These are phyloP conservation scores for Suillus tomentosus DNA, from an alignment of 768 basidiomycete genomes.

Conservation along the genomic window DNA sequence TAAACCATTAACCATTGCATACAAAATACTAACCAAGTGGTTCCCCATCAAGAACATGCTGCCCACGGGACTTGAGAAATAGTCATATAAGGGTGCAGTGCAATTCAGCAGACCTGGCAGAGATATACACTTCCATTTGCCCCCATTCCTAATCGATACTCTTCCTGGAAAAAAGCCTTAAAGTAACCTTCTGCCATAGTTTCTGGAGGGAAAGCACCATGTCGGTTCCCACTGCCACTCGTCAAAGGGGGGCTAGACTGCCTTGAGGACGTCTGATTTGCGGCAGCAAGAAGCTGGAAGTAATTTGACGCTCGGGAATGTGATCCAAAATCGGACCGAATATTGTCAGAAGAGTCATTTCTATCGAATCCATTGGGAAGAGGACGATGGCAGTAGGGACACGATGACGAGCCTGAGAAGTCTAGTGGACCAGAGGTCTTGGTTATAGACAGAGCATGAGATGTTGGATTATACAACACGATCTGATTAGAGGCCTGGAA, in stretches of 20 bases:
- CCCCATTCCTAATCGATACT: constrained; percentile 89
- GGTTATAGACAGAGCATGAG: constrained; percentile 76
- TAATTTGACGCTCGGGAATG: constrained; percentile 71
- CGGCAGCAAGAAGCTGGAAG: constrained; percentile 73
- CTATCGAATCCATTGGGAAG: constrained; percentile 48
- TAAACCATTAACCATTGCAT: neutral
- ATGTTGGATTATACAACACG: constrained; percentile 84
- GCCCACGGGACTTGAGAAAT: constrained; percentile 11
- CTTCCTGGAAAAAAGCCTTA: constrained; percentile 89
- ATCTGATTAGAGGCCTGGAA: constrained; percentile 84
- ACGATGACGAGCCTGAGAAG: constrained; percentile 36
- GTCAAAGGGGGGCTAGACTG: constrained; percentile 51
- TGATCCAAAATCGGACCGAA: constrained; percentile 41
- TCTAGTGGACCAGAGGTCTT: constrained; percentile 32
- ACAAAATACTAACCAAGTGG: constrained; percentile 57
- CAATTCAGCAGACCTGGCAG: constrained; percentile 62
- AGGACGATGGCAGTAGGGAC: constrained; percentile 75
- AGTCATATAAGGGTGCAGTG: neutral
- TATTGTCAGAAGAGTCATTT: constrained; percentile 26
- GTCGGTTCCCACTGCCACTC: constrained; percentile 14
- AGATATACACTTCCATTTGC: constrained; percentile 90
- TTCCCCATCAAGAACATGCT: constrained; percentile 90
- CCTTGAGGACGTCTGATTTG: constrained; percentile 63
- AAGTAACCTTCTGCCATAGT: constrained; percentile 93
- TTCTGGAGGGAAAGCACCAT: constrained; percentile 58